phyloP scores from a whole-genome alignment of 139 green algal species.

The Picochlorum sp. region DNA sequence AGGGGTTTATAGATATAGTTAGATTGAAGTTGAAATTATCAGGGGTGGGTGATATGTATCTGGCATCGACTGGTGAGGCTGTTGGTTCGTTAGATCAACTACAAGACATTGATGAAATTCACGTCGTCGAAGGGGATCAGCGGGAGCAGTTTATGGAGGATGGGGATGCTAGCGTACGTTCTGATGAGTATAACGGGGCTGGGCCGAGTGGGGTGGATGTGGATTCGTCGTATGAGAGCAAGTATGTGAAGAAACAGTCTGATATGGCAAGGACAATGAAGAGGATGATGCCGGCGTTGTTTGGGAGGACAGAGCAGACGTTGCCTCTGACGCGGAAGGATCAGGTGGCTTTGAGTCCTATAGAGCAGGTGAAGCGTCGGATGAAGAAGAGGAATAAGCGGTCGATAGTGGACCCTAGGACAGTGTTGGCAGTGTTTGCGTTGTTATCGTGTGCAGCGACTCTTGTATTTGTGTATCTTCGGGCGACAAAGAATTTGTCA shows the following conservation, averaged over 20 bases:
- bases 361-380: conserved; percentile 17
- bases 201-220: conserved; percentile 6
- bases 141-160: background rate
- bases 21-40: conserved; percentile 63
- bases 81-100: conserved; percentile 63
- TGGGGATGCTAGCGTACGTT: background rate
- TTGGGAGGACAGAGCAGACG: conserved; percentile 26
- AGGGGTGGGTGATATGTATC: conserved; percentile 50
- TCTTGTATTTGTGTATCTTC: conserved; percentile 38
- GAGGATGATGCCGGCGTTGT: conserved; percentile 52
- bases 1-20: conserved; percentile 55
- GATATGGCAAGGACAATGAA: conserved; percentile 49
- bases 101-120: conserved; percentile 82
- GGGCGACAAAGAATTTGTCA: conserved; percentile 12
- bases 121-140: conserved; percentile 58
- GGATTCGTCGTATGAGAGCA: conserved; percentile 36
- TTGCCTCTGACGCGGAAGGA: conserved; percentile 48
- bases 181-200: background rate
- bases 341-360: background rate
- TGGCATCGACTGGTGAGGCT: conserved; percentile 62
- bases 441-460: conserved; percentile 36
- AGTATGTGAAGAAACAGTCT: conserved; percentile 45
- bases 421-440: conserved; percentile 35
- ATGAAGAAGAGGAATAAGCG: conserved; percentile 19
- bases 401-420: conserved; percentile 20